Evolutionary conservation across 164 flowering plant species (phyloP).

Genomic region (Kingdonia uniflora): DNA sequence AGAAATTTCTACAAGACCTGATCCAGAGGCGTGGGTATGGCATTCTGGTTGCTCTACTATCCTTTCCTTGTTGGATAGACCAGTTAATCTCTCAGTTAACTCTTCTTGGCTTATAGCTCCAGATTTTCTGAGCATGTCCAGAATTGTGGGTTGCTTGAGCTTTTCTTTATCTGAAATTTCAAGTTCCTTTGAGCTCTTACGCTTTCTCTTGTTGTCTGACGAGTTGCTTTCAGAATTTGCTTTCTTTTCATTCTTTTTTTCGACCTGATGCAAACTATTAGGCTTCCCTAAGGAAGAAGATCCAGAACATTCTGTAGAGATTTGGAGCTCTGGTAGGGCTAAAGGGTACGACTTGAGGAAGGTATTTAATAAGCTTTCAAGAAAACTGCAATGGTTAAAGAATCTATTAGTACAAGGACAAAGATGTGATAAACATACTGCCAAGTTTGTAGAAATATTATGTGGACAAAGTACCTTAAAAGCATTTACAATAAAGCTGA

Average conservation of each 20-base stretch:
- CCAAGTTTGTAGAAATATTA: too few relatives aligned
- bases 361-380: slow-evolving; percentile 55
- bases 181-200: slow-evolving; percentile 15
- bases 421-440: slow-evolving; percentile 5
- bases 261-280: slow-evolving; percentile 14
- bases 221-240: slow-evolving; percentile 18
- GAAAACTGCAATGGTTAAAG: slow-evolving; percentile 34
- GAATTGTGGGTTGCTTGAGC: slow-evolving; percentile 53
- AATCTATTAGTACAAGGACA: slow-evolving; percentile 8
- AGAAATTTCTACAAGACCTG: slow-evolving; percentile 31
- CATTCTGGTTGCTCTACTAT: slow-evolving; percentile 22
- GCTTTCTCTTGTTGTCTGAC: slow-evolving; percentile 24
- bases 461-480: too few relatives aligned
- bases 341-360: slow-evolving; percentile 32
- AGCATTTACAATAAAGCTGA: too few relatives aligned
- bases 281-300: slow-evolving; percentile 19
- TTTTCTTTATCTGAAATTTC: slow-evolving; percentile 29
- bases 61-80: slow-evolving; percentile 16
- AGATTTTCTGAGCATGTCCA: slow-evolving; percentile 46
- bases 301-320: slow-evolving; percentile 24
- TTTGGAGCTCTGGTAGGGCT: slow-evolving; percentile 48
- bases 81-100: slow-evolving; percentile 24
- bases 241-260: slow-evolving; percentile 28
- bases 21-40: slow-evolving; percentile 19
- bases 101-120: slow-evolving; percentile 40